Conservation (phyloP, 1,284 basidiomycete genomes). For the Cryptococcus amylolentus region DNA sequence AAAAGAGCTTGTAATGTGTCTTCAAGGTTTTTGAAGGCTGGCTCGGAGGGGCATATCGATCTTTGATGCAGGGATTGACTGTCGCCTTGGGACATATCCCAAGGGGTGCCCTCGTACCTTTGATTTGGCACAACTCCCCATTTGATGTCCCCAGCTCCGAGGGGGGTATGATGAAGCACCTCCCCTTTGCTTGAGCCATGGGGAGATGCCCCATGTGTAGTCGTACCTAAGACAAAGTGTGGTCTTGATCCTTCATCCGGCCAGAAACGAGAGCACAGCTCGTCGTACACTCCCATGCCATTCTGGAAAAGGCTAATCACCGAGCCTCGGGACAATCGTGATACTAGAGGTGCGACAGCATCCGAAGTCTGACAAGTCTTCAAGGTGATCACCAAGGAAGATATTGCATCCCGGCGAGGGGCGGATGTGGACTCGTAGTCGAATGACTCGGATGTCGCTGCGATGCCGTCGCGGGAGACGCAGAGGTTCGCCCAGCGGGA, state of each 20-base stretch:
- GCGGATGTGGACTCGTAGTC: conserved; percentile 16
- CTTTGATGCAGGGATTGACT: conserved; percentile 36
- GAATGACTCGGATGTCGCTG: conserved; percentile 19
- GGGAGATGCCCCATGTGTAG: conserved; percentile 65
- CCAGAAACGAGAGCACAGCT: conserved; percentile 67
- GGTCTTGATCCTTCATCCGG: conserved; percentile 69
- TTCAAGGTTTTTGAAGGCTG: conserved; percentile 52
- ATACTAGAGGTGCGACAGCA: conserved; percentile 61
- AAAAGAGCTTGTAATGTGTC: conserved; percentile 66
- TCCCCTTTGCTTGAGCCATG: conserved; percentile 1
- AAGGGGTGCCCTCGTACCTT: too few species aligned
- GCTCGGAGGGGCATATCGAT: conserved; percentile 28
- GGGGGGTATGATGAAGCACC: conserved; percentile 63
- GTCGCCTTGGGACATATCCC: neutral
- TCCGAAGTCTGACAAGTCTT: conserved; percentile 67
- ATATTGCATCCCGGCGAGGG: conserved; percentile 45
- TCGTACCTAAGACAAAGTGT: conserved; percentile 78
- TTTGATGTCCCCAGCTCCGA: conserved; percentile 60
- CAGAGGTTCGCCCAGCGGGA: conserved; percentile 2
- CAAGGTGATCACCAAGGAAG: conserved; percentile 75
- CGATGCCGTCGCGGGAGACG: conserved; percentile 10
- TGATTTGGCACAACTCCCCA: conserved; percentile 75
- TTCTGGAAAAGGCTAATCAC: conserved; percentile 91
- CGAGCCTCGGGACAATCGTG: conserved; percentile 63
- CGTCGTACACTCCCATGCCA: conserved; percentile 84